These are phyloP conservation scores for Mortierella polycephala DNA, from an alignment of 371 early-diverging fungal species.

Conservation along the genomic window DNA sequence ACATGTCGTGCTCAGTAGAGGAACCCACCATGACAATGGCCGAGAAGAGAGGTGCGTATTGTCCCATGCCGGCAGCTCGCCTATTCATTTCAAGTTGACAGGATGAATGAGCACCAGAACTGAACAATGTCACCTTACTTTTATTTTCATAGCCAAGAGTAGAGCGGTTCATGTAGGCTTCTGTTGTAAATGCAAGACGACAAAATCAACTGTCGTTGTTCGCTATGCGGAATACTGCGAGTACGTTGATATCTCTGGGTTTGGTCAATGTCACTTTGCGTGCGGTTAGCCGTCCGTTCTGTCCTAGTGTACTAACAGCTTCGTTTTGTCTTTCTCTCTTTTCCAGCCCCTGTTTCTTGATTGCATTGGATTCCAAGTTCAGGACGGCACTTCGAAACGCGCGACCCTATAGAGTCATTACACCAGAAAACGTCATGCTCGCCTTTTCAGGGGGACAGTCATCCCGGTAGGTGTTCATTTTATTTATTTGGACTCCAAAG, in stretches of 20 bases:
- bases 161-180: conserved; percentile 49
- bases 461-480: conserved; percentile 68
- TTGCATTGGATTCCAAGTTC: conserved; percentile 74
- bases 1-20: conserved; percentile 51
- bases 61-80: neutral
- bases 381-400: conserved; percentile 69
- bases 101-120: too few relatives aligned
- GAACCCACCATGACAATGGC: conserved; percentile 51
- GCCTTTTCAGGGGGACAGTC: conserved; percentile 91
- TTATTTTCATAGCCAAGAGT: conserved; percentile 23
- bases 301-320: too few relatives aligned
- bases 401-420: conserved; percentile 43
- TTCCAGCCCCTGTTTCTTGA: conserved; percentile 68
- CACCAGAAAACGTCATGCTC: conserved; percentile 66
- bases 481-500: neutral
- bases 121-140: neutral
- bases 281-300: neutral
- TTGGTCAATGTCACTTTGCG: neutral
- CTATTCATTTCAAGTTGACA: neutral
- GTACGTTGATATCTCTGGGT: conserved; percentile 51
- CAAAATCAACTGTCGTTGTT: conserved; percentile 69
- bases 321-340: neutral
- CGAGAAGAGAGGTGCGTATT: conserved; percentile 45
- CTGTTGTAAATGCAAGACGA: conserved; percentile 85
- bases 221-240: conserved; percentile 83